Evolutionary conservation across 75 land plant species (phyloP).

Genomic region (Selaginella tamariscina): DNA sequence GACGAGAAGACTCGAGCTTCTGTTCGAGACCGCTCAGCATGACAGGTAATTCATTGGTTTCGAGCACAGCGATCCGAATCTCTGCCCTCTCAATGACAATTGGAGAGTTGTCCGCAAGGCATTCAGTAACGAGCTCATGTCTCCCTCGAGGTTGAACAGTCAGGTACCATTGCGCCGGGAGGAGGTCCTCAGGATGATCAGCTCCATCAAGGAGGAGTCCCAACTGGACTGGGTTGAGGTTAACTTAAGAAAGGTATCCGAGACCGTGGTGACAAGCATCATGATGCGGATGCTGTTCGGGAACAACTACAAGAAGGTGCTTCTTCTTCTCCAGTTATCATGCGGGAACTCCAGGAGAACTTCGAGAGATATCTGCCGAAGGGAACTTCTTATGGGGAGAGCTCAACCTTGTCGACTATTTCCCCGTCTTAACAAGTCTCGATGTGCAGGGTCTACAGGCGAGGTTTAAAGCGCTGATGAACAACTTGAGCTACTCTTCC

Average conservation of each 20-base stretch:
- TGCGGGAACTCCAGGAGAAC: not conserved
- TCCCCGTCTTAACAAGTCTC: not conserved
- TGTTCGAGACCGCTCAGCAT: conserved; percentile 11
- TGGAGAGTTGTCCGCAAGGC: conserved; percentile 12
- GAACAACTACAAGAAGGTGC: conserved; percentile 4
- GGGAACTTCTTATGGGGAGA: conserved; percentile 16
- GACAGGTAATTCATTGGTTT: conserved; percentile 12
- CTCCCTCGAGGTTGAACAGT: not conserved
- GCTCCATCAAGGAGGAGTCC: not conserved
- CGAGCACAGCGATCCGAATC: conserved; percentile 12
- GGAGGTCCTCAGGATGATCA: not conserved
- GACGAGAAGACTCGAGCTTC: conserved; percentile 1
- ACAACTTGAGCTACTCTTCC: conserved; percentile 8
- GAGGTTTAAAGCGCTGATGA: conserved; percentile 1
- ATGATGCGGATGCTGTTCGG: conserved; percentile 13
- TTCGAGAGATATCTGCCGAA: conserved; percentile 12
- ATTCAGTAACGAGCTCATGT: not conserved
- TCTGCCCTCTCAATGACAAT: conserved; percentile 8
- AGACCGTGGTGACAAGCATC: not conserved
- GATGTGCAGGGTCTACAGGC: conserved; percentile 11
- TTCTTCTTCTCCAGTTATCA: too few relatives aligned
- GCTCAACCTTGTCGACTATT: conserved; percentile 11
- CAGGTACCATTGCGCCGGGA: conserved; percentile 6
- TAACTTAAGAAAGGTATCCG: conserved; percentile 1
- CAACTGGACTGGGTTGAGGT: not conserved